Evolutionary conservation across 306 rosid genomes (phyloP).

Genomic region (Fragaria vesca): DNA sequence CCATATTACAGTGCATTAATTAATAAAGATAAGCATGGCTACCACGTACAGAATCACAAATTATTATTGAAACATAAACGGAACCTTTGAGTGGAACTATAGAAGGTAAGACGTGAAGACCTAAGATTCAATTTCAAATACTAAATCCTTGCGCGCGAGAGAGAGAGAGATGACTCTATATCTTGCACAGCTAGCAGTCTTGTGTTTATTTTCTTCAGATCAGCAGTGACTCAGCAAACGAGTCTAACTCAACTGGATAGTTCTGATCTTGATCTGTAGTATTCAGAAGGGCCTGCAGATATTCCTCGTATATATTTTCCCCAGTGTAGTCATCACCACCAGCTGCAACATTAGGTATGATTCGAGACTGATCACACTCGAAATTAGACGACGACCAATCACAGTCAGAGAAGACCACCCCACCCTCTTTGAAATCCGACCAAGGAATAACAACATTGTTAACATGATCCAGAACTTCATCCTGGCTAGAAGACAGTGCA

Average conservation of each 20-base stretch:
- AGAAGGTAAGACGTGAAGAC: slow-evolving; percentile 38
- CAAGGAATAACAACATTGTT: not conserved
- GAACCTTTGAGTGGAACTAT: not conserved
- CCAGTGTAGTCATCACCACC: slow-evolving; percentile 15
- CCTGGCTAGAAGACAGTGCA: slow-evolving; percentile 43
- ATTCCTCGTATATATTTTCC: slow-evolving; percentile 59
- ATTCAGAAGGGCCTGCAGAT: slow-evolving; percentile 50
- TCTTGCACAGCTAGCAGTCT: not conserved
- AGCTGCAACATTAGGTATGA: slow-evolving; percentile 3
- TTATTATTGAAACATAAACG: not conserved
- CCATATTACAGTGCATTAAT: not conserved
- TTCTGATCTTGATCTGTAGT: slow-evolving; percentile 26
- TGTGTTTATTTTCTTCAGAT: not conserved
- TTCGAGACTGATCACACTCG: slow-evolving; percentile 30
- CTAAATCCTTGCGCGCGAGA: not conserved
- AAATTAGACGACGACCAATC: slow-evolving; percentile 29
- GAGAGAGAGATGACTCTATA: not conserved
- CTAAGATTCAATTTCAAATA: slow-evolving; percentile 14
- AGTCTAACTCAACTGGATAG: slow-evolving; percentile 41
- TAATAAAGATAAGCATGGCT: not conserved
- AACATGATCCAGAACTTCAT: slow-evolving; percentile 4
- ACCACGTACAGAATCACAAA: not conserved
- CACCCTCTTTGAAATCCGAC: not conserved
- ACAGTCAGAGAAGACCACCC: not conserved
- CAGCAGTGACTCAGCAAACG: slow-evolving; percentile 51